These are phyloP conservation scores for Lactarius quietus DNA, from an alignment of 768 basidiomycete genomes.

Conservation along the genomic window DNA sequence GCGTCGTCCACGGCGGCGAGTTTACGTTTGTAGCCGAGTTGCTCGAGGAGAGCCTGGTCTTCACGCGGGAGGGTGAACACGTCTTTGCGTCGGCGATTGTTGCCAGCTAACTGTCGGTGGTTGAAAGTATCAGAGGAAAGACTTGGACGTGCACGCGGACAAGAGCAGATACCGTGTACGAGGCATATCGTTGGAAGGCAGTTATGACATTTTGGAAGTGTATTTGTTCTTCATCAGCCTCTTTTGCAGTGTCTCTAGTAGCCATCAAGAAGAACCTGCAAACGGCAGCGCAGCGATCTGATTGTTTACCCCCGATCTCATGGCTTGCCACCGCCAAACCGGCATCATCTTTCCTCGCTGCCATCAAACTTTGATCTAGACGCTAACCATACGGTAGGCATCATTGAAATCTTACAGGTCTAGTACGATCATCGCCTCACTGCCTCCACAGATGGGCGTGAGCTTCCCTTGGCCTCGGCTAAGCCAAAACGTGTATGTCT, in stretches of 20 bases:
- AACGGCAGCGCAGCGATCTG: neutral
- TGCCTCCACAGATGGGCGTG: neutral
- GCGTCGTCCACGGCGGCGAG: conserved; percentile 76
- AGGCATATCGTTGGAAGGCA: conserved; percentile 72
- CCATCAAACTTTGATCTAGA: too few species aligned
- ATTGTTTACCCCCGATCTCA: neutral
- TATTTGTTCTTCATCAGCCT: conserved; percentile 53
- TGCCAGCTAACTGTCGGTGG: conserved; percentile 48
- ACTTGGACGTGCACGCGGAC: neutral
- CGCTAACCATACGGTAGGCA: too few species aligned
- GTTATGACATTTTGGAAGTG: conserved; percentile 75
- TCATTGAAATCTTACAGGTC: neutral
- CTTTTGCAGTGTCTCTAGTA: conserved; percentile 22
- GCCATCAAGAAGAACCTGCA: conserved; percentile 14
- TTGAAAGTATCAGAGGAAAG: neutral
- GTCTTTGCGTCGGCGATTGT: conserved; percentile 72
- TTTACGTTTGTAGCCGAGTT: conserved; percentile 73
- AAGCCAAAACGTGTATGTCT: neutral
- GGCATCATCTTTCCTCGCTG: neutral
- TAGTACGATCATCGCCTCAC: neutral
- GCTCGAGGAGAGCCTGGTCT: conserved; percentile 66
- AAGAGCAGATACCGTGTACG: conserved; percentile 57
- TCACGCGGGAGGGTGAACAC: conserved; percentile 62
- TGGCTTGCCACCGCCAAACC: neutral
- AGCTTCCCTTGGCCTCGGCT: neutral